phyloP scores from a whole-genome alignment of 202 grass and related monocot genomes.

The Tripidium arundinaceum region DNA sequence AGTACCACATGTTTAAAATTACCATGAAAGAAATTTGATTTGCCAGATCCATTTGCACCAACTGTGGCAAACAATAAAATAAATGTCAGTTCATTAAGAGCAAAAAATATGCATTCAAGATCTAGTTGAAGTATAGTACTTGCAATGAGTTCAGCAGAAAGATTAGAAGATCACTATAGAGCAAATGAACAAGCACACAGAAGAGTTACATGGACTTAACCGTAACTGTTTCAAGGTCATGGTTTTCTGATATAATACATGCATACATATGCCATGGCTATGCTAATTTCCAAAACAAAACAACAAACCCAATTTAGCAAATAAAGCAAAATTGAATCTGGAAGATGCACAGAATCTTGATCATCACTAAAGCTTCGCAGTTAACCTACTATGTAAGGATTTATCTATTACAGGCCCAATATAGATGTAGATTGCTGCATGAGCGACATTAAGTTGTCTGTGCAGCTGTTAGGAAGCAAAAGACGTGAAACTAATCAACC shows the following conservation, averaged over 20 bases:
- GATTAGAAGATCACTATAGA: neutral
- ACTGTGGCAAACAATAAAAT: constrained; percentile 49
- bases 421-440: neutral
- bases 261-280: neutral
- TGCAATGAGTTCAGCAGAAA: neutral
- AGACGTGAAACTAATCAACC: neutral
- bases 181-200: no score
- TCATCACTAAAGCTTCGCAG: neutral
- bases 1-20: constrained; percentile 9
- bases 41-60: constrained; percentile 90
- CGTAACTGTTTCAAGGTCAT: neutral
- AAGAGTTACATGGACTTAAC: no score
- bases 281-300: neutral
- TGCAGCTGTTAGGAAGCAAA: neutral
- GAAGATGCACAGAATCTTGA: neutral
- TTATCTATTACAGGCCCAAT: neutral
- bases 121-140: neutral
- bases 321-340: neutral
- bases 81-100: constrained; percentile 11
- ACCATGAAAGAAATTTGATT: constrained; percentile 98
- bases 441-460: neutral
- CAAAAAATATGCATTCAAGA: neutral
- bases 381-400: neutral
- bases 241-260: neutral
- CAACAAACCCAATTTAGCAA: neutral